Conservation (phyloP, 2,329 filamentous ascomycete genomes). For the Tympanopsis confertula region DNA sequence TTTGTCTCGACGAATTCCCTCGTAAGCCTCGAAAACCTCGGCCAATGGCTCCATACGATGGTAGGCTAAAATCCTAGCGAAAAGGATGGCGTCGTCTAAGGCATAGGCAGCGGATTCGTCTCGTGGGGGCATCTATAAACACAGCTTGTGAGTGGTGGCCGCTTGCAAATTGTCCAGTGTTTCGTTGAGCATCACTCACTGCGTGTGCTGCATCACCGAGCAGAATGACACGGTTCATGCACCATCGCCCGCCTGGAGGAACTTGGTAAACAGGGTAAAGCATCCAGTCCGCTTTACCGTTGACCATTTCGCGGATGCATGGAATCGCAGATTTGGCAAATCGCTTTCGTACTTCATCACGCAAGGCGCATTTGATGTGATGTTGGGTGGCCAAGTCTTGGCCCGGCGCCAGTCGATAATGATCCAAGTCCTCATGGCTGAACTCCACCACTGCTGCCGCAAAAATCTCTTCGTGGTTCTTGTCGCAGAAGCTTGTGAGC, state of each 20-base stretch:
- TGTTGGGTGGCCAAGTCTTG: background rate
- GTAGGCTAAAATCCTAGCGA: slow-evolving; percentile 22
- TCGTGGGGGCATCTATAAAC: slow-evolving; percentile 27
- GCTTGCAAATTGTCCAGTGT: background rate
- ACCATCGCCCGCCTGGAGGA: slow-evolving; percentile 22
- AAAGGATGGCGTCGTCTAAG: slow-evolving; percentile 28
- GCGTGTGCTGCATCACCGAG: slow-evolving; percentile 33
- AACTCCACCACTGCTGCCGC: slow-evolving; percentile 24
- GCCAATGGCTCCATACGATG: slow-evolving; percentile 17
- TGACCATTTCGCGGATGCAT: slow-evolving; percentile 21
- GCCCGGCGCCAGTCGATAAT: background rate
- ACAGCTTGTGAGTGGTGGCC: slow-evolving; percentile 4
- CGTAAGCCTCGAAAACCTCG: background rate
- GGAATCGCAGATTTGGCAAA: slow-evolving; percentile 21
- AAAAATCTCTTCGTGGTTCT: slow-evolving; percentile 20
- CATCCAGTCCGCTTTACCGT: slow-evolving; percentile 20
- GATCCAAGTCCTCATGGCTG: background rate
- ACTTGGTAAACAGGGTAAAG: slow-evolving; percentile 31
- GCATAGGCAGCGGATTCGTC: slow-evolving; percentile 30
- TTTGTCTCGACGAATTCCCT: background rate
- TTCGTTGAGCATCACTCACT: slow-evolving; percentile 13
- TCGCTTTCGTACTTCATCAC: slow-evolving; percentile 18
- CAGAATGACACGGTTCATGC: slow-evolving; percentile 22
- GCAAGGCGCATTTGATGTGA: slow-evolving; percentile 14
- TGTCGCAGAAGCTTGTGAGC: slow-evolving; percentile 23